These are phyloP conservation scores for Magnolia officinalis DNA, from an alignment of 164 flowering plant genomes.

Conservation along the genomic window DNA sequence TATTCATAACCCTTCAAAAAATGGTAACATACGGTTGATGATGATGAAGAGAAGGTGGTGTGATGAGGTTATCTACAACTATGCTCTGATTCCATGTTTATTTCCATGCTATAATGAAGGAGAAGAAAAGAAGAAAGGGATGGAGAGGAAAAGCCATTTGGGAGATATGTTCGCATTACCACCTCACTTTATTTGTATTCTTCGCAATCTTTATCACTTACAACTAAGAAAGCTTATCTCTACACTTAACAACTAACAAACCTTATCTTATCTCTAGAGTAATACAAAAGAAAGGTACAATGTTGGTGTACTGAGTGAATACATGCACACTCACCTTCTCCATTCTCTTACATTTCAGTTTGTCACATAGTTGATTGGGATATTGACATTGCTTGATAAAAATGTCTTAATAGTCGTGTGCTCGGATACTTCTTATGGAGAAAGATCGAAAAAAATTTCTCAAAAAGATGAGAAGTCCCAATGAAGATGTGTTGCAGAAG, in stretches of 20 bases:
- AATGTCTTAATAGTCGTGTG: constrained; percentile 52
- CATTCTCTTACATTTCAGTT: background rate
- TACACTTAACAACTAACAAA: background rate
- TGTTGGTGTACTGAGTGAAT: background rate
- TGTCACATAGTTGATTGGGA: background rate
- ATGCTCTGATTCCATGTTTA: too few species aligned
- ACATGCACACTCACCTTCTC: background rate
- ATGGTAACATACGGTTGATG: too few species aligned
- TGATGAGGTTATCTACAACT: too few species aligned
- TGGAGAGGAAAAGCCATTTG: too few species aligned
- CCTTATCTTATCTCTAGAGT: background rate
- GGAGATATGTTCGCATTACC: too few species aligned
- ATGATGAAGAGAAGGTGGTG: too few species aligned
- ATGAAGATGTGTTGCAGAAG: constrained; percentile 57
- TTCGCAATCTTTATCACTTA: too few species aligned
- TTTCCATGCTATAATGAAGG: too few species aligned
- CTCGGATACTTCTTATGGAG: constrained; percentile 71
- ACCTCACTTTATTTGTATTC: too few species aligned
- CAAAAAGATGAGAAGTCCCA: constrained; percentile 71
- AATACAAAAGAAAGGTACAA: too few species aligned
- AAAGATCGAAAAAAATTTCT: constrained; percentile 37
- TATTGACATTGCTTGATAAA: background rate
- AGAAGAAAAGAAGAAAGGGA: too few species aligned
- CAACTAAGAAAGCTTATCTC: background rate
- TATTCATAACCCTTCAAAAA: too few species aligned